Base-by-base conservation (phyloP, 2,329 filamentous ascomycete genomes). In the Akanthomyces uredinophilus region DNA sequence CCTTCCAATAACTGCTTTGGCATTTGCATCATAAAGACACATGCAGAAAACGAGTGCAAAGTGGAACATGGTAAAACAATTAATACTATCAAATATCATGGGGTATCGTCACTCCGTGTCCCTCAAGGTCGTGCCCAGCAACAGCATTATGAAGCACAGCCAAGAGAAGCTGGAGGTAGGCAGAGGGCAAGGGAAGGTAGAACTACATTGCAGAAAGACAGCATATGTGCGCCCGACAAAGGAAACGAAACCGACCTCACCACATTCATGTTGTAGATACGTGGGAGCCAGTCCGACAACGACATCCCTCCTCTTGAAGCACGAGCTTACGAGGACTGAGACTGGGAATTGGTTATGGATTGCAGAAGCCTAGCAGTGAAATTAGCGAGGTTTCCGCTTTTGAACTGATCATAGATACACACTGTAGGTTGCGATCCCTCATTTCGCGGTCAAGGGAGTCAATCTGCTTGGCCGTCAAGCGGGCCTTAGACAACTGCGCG, bases 401-500 rank as follows among this genome's bases (percentile, higher is more conserved):
- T 14, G 8, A 41, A 51, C 20, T 16, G 16, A 16, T 44, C 29
- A n/a, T 20, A 18, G 18, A 55, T 32, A 65, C 74, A 70, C 61
- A 77, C 75, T 76, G 78, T 67, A 82, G 72, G 69, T 85, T 84
- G 59, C 81, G 79, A 64, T 82, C 78, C 70, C 78, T 78, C 78
- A 84, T 82, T 68, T 85, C 82, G 64, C 80, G 77, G 71, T 84
- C 82, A 67, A 85, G 79, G 65, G 79, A 74, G 66, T 81, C 77
- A 60, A 85, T 75, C 66, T 81, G 79, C 69, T 80, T 81, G 44
- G 78, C 75, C 63, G 76, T 77, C 54, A 77, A 64, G 46, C 76
- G 75, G 67, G 75, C 78, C 67, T 79, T 78, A 70, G 75, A 78
- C 62, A 81, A 71, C 79, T 81, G 58, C 63, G 63, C 5, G 13